phyloP scores from a whole-genome alignment of 1,284 basidiomycete species.

The Malassezia sp. region DNA sequence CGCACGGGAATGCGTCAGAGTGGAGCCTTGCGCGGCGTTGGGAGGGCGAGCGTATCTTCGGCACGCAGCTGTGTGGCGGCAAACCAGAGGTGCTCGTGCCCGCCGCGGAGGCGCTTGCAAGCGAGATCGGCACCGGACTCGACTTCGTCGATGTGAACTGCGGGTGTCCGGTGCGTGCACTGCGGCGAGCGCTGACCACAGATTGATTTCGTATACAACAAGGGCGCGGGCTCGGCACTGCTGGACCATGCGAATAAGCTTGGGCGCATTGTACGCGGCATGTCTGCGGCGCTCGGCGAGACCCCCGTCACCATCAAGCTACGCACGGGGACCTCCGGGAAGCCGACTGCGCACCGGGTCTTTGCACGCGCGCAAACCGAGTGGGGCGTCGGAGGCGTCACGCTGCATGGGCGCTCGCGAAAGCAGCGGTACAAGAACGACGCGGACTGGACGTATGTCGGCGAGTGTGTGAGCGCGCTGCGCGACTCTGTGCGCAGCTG shows the following conservation, averaged over 20 bases:
- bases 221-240: conserved; percentile 79
- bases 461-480: conserved; percentile 70
- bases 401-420: conserved; percentile 65
- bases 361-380: conserved; percentile 71
- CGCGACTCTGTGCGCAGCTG: conserved; percentile 51
- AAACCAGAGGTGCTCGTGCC: conserved; percentile 59
- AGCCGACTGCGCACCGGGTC: conserved; percentile 61
- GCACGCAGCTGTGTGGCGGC: conserved; percentile 60
- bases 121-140: conserved; percentile 55
- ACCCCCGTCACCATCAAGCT: conserved; percentile 93
- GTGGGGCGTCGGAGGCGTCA: conserved; percentile 68
- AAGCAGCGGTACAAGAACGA: conserved; percentile 45
- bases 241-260: conserved; percentile 71
- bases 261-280: conserved; percentile 75
- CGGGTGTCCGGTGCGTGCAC: conserved; percentile 89
- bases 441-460: conserved; percentile 51
- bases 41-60: conserved; percentile 76
- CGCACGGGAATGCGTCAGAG: conserved; percentile 31
- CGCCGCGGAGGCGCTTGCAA: conserved; percentile 68
- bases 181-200: too few relatives aligned
- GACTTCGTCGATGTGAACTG: conserved; percentile 93
- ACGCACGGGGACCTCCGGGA: conserved; percentile 61
- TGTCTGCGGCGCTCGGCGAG: conserved; percentile 80
- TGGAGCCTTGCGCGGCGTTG: conserved; percentile 51
- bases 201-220: conserved; percentile 90